A percentile compares a stretch with the other conserved stretches of the same genome.
These are phyloP conservation scores for Coemansia sp. DNA, from an alignment of 192 early-diverging fungal species.

Conservation along the genomic window DNA sequence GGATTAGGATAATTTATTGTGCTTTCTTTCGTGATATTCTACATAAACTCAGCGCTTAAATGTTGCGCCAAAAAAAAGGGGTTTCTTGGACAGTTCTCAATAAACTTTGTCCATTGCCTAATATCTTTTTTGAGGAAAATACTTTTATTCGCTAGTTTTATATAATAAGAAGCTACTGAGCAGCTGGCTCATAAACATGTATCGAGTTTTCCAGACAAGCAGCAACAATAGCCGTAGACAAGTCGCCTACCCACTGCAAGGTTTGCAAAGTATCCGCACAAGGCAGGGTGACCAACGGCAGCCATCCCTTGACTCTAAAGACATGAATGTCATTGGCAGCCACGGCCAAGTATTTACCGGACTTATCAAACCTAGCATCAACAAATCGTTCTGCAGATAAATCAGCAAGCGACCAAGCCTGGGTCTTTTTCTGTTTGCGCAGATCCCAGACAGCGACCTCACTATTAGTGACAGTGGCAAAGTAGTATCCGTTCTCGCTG, in stretches of 20 bases:
- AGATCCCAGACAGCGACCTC: slow-evolving; percentile 92
- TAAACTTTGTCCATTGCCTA: no score
- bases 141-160: no score
- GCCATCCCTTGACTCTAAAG: slow-evolving; percentile 72
- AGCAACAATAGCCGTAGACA: slow-evolving; percentile 13
- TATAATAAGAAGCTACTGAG: no score
- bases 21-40: no score
- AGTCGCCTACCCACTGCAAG: slow-evolving; percentile 17
- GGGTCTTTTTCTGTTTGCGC: slow-evolving; percentile 71
- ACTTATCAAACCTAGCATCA: slow-evolving; percentile 70
- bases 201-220: slow-evolving; percentile 28
- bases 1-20: no score
- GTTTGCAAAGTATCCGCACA: background rate
- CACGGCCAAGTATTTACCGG: slow-evolving; percentile 82
- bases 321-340: slow-evolving; percentile 62
- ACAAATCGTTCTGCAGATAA: slow-evolving; percentile 15
- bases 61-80: no score
- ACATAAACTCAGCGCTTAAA: no score
- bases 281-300: slow-evolving; percentile 15
- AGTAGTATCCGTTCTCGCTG: slow-evolving; percentile 92
- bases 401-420: slow-evolving; percentile 27
- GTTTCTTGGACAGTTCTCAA: no score
- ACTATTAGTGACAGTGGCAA: slow-evolving; percentile 77
- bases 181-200: slow-evolving; percentile 15
- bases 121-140: no score